phyloP scores from a whole-genome alignment of 208 protist genomes.

The Herpetomonas samuelpessoai region DNA sequence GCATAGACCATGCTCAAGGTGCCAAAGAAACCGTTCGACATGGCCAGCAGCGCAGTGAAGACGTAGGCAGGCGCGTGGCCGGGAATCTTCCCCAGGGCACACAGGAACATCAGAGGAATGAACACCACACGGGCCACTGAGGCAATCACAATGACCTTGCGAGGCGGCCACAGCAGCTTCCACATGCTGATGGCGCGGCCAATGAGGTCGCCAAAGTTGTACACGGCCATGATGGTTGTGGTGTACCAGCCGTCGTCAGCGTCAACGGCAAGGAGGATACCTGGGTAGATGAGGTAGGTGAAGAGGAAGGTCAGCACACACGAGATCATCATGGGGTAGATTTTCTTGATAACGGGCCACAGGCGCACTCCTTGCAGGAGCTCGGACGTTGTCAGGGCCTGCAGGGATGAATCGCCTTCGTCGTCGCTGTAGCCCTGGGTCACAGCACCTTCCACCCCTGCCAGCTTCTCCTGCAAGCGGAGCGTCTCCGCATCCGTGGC shows the following conservation, averaged over 20 bases:
- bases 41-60: slow-evolving; percentile 42
- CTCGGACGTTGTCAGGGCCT: slow-evolving; percentile 49
- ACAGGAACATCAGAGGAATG: slow-evolving; percentile 74
- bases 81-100: slow-evolving; percentile 51
- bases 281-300: slow-evolving; percentile 80
- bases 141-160: slow-evolving; percentile 29
- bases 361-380: slow-evolving; percentile 54
- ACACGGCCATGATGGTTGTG: slow-evolving; percentile 63
- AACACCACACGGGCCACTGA: slow-evolving; percentile 50
- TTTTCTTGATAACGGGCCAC: slow-evolving; percentile 62
- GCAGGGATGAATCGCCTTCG: background rate
- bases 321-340: slow-evolving; percentile 76
- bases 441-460: background rate
- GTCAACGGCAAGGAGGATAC: slow-evolving; percentile 61
- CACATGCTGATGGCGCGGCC: slow-evolving; percentile 47
- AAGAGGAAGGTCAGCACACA: slow-evolving; percentile 58
- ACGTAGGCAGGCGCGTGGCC: slow-evolving; percentile 44
- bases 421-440: background rate
- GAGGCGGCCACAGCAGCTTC: slow-evolving; percentile 44
- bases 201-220: slow-evolving; percentile 65
- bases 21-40: slow-evolving; percentile 79
- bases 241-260: slow-evolving; percentile 57
- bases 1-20: slow-evolving; percentile 78
- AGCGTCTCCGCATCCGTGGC: background rate
- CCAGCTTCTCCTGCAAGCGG: background rate